Conservation (phyloP, 2,329 filamentous ascomycete species). For the Pleoardoris graminearum region DNA sequence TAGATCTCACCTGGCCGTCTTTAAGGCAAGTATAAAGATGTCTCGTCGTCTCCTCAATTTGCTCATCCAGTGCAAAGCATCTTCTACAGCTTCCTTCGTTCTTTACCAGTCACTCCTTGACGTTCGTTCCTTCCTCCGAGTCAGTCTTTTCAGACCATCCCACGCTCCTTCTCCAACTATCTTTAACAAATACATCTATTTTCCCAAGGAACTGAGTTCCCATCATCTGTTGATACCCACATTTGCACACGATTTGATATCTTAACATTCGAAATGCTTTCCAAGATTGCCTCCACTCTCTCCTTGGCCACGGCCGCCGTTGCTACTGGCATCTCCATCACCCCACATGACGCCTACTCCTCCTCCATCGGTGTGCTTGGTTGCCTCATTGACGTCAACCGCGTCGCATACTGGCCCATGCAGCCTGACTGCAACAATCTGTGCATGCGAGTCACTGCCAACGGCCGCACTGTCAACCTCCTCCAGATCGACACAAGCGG, state of each 20-base stretch:
- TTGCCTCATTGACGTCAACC: slow-evolving; percentile 64
- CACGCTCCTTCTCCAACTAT: background rate
- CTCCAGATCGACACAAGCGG: slow-evolving; percentile 61
- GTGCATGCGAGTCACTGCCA: slow-evolving; percentile 59
- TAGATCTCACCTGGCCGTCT: background rate
- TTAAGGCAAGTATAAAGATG: slow-evolving; percentile 8
- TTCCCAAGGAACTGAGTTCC: slow-evolving; percentile 9
- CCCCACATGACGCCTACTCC: slow-evolving; percentile 12
- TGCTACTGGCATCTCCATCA: slow-evolving; percentile 11
- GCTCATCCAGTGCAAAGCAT: slow-evolving; percentile 4
- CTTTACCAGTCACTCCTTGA: slow-evolving; percentile 5
- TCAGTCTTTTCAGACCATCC: background rate
- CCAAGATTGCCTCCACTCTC: slow-evolving; percentile 13
- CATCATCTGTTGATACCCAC: slow-evolving; percentile 4
- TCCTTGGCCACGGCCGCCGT: slow-evolving; percentile 9
- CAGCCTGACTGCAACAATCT: slow-evolving; percentile 60
- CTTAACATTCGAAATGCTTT: slow-evolving; percentile 12
- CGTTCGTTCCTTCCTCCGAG: background rate
- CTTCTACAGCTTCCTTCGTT: slow-evolving; percentile 3
- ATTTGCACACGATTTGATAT: slow-evolving; percentile 11
- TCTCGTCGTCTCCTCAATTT: background rate
- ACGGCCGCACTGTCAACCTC: slow-evolving; percentile 59
- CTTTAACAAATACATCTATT: background rate
- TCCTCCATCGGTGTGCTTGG: slow-evolving; percentile 63
- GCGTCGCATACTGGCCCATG: slow-evolving; percentile 64